Evolutionary conservation across 805 yeast genomes (phyloP), one percentile per base, ranked within the genome.

Genomic region (Cyberlindnera samutprakarnensis): DNA sequence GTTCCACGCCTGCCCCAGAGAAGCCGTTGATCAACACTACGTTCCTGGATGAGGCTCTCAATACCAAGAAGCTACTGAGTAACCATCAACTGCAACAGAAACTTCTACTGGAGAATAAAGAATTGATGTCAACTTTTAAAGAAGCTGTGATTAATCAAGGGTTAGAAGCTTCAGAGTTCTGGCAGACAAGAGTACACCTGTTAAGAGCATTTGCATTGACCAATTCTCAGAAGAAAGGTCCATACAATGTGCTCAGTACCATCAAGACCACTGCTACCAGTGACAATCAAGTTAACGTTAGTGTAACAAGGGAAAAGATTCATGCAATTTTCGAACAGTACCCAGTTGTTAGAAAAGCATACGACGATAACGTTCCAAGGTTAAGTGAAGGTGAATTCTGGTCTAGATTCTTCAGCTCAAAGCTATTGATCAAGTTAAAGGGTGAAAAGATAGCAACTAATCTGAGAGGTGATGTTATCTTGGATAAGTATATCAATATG

Each of bases 401-500:
- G 98, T 85, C 95, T 9, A 64, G 96, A 40, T 92, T 92, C 49
- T 92, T 92, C 66, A 78, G 85, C 47, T 87, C 96, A 1, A 81
- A 86, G 47, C 61, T 92, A 38, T 92, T 88, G 50, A 68, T 96
- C 43, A 74, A 87, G 47, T 62, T 92, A 21, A 70, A 95, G 53
- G 98, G 98, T 37, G 97, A 92, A 51, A 78, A 76, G 42, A 71
- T 86, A 32, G 75, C 78, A 47, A 58, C 71, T 3, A 79, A 74
- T 50, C 85, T 84, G 41, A 69, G 94, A 41, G 87, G 92, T 32
- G 97, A 92, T 56, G 70, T 78, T 5, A 68, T 87, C 6, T 64
- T 92, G 38, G 98, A 92, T 56, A 78, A 81, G 47, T 92, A 90
- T 52, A 62, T 92, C 32, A 75, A 74, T 35, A 62, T 74, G 38